Conservation (phyloP, 2,329 filamentous ascomycete genomes). For the Botryotinia globosa region DNA sequence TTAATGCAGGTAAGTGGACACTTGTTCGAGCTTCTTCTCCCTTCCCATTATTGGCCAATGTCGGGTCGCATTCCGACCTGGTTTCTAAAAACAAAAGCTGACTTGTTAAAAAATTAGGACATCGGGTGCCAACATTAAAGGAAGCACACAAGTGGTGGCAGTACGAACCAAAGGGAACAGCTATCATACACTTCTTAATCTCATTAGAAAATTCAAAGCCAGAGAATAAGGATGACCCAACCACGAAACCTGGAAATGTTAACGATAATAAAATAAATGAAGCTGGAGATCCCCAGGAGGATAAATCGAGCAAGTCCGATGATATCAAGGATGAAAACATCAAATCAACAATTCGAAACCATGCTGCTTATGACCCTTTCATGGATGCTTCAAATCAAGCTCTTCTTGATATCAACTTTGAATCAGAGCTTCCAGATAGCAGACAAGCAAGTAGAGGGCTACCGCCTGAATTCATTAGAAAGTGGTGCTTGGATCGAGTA, state of each 20-base stretch:
- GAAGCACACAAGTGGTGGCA: slow-evolving; percentile 33
- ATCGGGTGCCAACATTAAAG: slow-evolving; percentile 29
- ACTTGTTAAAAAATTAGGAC: slow-evolving; percentile 22
- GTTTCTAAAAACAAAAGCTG: background rate
- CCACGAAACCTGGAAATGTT: background rate
- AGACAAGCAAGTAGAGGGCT: slow-evolving; percentile 21
- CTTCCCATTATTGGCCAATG: background rate
- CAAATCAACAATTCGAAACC: slow-evolving; percentile 2
- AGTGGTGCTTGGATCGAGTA: slow-evolving; percentile 27
- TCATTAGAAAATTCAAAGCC: slow-evolving; percentile 24
- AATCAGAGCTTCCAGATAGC: background rate
- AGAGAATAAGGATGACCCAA: slow-evolving; percentile 6
- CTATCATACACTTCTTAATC: slow-evolving; percentile 29
- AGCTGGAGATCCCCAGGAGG: background rate
- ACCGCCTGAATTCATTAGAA: slow-evolving; percentile 24
- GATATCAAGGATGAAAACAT: background rate
- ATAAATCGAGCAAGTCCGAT: background rate
- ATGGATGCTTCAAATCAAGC: slow-evolving; percentile 24
- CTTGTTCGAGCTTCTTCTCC: background rate
- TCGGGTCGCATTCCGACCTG: too few species aligned
- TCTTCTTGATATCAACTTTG: slow-evolving; percentile 25
- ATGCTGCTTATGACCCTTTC: slow-evolving; percentile 24
- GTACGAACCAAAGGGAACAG: slow-evolving; percentile 28
- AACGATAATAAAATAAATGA: background rate
- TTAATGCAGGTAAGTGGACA: slow-evolving; percentile 33